Evolutionary conservation across 108 stramenopile species (phyloP), one percentile per base, ranked within the genome.

Genomic region (Fistulifera pelliculosa): DNA sequence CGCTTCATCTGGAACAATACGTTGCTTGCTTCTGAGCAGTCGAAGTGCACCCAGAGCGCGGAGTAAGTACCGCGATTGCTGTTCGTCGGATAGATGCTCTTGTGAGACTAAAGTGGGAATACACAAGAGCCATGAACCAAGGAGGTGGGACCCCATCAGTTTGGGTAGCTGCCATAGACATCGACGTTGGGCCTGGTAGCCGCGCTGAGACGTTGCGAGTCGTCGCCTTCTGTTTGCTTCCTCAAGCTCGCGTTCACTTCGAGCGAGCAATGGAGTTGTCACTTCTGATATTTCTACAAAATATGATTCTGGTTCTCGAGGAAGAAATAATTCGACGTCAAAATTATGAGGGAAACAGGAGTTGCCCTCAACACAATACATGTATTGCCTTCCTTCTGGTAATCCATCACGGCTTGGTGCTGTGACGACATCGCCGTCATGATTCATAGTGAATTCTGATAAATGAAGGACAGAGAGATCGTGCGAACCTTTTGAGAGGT

Each of bases 121-220:
- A 52, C 90, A 91, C 49, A 91, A 54, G 38, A 91, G 52, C 76
- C 78, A 91, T 28, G 85, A 54, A 16, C 85, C 85, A 25, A 91
- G 53, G 55, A 91, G 77, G 41, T 91, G 85, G 4, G 90, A 91
- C 7, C 81, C 90, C 90, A 91, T 87, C 39, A 87, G 57, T 49
- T 91, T 91, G 14, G 89, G 81, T 22, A 91, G 64, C 55, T 91
- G 90, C 83, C 85, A 91, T 10, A 82, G 62, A 41, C 90, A 91
- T 40, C 82, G 70, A 49, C 84, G 64, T 52, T 87, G 83, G 26
- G 62, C 83, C 35, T 84, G 85, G 8, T 79, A 64, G 12, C 90
- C 90, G 16, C 75, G 66, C 27, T 68, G 70, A 17, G 80, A 72
- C 10, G 78, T 72, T 28, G 83, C 64, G 56, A 73, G 56, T 47